A percentile compares a stretch with the other conserved stretches of the same genome.
phyloP scores from a whole-genome alignment of 371 early-diverging fungal species.

The Syncephalastrum racemosum region DNA sequence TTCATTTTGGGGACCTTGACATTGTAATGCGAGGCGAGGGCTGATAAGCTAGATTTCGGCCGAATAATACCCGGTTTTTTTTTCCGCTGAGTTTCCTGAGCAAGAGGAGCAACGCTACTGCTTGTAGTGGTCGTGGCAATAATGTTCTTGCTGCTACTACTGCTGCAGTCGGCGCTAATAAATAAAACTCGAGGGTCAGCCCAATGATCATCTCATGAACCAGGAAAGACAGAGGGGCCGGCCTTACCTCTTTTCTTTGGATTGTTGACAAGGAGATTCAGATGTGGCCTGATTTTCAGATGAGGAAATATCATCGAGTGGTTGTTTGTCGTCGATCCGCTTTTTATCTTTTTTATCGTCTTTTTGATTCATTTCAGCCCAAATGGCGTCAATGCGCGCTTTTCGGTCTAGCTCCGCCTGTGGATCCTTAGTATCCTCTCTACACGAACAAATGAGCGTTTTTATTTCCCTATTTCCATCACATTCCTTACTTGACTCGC shows the following conservation, averaged over 20 bases:
- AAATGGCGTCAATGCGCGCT: constrained; percentile 23
- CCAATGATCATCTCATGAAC: too few relatives aligned
- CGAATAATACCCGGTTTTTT: constrained; percentile 33
- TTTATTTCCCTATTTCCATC: not conserved
- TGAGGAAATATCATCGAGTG: constrained; percentile 29
- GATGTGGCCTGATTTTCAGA: constrained; percentile 13
- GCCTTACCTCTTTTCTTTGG: too few relatives aligned
- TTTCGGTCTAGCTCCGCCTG: constrained; percentile 15
- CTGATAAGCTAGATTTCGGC: constrained; percentile 53
- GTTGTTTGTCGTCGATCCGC: constrained; percentile 14
- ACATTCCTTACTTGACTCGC: not conserved
- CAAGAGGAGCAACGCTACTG: not conserved
- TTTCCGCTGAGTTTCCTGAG: constrained; percentile 2
- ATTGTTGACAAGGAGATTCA: too few relatives aligned
- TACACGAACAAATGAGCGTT: not conserved
- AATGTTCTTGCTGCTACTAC: not conserved
- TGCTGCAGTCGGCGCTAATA: too few relatives aligned
- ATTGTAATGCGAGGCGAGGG: constrained; percentile 60
- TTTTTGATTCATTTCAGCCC: constrained; percentile 28
- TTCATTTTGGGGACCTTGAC: constrained; percentile 69
- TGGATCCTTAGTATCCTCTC: not conserved
- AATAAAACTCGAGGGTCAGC: too few relatives aligned
- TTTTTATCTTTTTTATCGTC: constrained; percentile 6
- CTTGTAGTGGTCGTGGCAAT: too few relatives aligned
- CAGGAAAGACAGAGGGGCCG: too few relatives aligned